phyloP scores from a whole-genome alignment of 108 stramenopile species.

The Cyclotella choctawhatcheeana region DNA sequence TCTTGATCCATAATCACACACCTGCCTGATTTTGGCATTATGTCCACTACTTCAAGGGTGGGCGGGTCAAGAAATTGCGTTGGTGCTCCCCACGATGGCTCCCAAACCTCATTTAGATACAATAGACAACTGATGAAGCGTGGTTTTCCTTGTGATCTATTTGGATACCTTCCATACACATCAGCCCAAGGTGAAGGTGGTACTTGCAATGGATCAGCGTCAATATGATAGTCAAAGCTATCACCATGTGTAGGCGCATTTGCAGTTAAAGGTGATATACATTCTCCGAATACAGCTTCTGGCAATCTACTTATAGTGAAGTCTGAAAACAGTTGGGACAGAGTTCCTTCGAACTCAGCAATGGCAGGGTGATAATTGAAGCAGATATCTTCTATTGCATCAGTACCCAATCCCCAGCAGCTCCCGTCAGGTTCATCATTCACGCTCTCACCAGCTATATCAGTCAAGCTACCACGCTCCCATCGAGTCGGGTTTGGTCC shows the following conservation, averaged over 20 bases:
- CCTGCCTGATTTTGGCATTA: conserved; percentile 58
- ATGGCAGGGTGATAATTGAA: conserved; percentile 61
- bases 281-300: conserved; percentile 65
- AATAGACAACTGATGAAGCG: conserved; percentile 74
- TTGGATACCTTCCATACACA: conserved; percentile 72
- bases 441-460: conserved; percentile 36
- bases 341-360: conserved; percentile 57
- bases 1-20: conserved; percentile 78
- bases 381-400: conserved; percentile 67
- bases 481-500: conserved; percentile 71
- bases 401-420: conserved; percentile 66
- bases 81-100: conserved; percentile 67
- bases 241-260: conserved; percentile 74
- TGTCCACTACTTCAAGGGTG: conserved; percentile 49
- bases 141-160: conserved; percentile 65
- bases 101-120: conserved; percentile 74
- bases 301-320: conserved; percentile 61
- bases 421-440: conserved; percentile 10
- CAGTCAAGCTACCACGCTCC: conserved; percentile 61
- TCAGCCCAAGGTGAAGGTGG: conserved; percentile 76
- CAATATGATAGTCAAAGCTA: conserved; percentile 71
- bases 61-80: conserved; percentile 72
- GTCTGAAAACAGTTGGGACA: conserved; percentile 57
- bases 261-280: conserved; percentile 70
- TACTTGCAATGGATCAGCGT: conserved; percentile 67